phyloP scores from a whole-genome alignment of 768 basidiomycete species.

The Xerocomus potaroensis region DNA sequence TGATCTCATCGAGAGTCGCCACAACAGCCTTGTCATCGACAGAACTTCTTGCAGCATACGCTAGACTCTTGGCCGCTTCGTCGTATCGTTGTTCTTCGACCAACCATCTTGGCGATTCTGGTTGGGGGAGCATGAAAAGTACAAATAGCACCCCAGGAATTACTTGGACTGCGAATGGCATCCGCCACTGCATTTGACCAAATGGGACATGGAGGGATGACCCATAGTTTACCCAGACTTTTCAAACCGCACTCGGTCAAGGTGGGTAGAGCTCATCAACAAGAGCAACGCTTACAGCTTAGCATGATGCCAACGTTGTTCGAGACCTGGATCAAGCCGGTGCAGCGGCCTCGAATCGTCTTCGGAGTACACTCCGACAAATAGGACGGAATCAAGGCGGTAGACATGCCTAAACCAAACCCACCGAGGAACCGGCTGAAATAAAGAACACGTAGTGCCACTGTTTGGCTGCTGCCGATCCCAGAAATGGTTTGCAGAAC shows the following conservation, averaged over 20 bases:
- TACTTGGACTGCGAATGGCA: slow-evolving; percentile 49
- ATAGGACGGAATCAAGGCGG: slow-evolving; percentile 47
- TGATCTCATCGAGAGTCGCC: slow-evolving; percentile 42
- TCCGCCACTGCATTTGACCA: slow-evolving; percentile 47
- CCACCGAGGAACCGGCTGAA: slow-evolving; percentile 56
- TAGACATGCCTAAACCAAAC: slow-evolving; percentile 54
- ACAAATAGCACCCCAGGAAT: slow-evolving; percentile 50
- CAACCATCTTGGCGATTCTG: slow-evolving; percentile 57
- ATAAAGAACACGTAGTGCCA: slow-evolving; percentile 38
- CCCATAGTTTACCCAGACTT: slow-evolving; percentile 49
- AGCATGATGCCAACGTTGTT: slow-evolving; percentile 34
- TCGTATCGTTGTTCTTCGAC: slow-evolving; percentile 43
- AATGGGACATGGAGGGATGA: slow-evolving; percentile 33
- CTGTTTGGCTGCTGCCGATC: slow-evolving; percentile 33
- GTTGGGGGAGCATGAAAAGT: slow-evolving; percentile 43
- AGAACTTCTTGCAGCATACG: slow-evolving; percentile 31
- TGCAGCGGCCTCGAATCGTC: slow-evolving; percentile 47
- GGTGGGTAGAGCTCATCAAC: neutral
- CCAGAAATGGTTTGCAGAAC: slow-evolving; percentile 43
- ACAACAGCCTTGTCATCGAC: slow-evolving; percentile 34
- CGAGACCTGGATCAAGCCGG: slow-evolving; percentile 38
- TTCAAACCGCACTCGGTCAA: slow-evolving; percentile 3
- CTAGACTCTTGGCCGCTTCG: slow-evolving; percentile 38
- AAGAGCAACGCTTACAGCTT: slow-evolving; percentile 25
- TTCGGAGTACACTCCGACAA: slow-evolving; percentile 48